Evolutionary conservation across 495 filamentous ascomycete species (phyloP).

Genomic region (Stereocaulon alpinum): DNA sequence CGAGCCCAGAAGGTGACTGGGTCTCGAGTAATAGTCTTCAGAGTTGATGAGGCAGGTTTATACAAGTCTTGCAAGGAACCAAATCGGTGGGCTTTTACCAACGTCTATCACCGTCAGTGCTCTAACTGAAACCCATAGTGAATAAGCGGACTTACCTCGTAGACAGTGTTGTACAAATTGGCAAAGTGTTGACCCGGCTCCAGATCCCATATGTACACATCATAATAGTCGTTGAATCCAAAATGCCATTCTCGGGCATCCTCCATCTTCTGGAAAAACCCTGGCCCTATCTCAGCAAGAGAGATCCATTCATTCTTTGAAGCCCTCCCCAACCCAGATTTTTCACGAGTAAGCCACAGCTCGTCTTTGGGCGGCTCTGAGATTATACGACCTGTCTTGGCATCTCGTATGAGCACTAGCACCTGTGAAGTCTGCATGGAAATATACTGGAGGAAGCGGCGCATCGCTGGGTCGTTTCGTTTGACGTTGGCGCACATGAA

Average conservation of each 20-base stretch:
- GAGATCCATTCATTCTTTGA: constrained; percentile 35
- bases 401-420: constrained; percentile 38
- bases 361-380: constrained; percentile 33
- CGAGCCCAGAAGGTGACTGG: constrained; percentile 30
- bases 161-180: constrained; percentile 26
- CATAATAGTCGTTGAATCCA: constrained; percentile 40
- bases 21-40: constrained; percentile 32
- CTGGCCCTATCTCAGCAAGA: constrained; percentile 27
- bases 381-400: constrained; percentile 37
- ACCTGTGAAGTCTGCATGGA: constrained; percentile 34
- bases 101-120: constrained; percentile 20
- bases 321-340: constrained; percentile 34
- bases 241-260: constrained; percentile 34
- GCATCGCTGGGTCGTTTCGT: constrained; percentile 38
- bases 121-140: background rate
- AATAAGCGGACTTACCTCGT: constrained; percentile 21
- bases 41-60: constrained; percentile 27
- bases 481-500: constrained; percentile 42
- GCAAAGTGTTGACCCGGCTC: constrained; percentile 25
- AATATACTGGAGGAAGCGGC: constrained; percentile 41
- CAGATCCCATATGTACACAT: constrained; percentile 42
- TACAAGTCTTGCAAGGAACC: constrained; percentile 26
- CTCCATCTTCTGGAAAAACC: constrained; percentile 35
- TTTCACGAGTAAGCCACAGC: constrained; percentile 36
- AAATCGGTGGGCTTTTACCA: constrained; percentile 32